These are phyloP conservation scores for Xylariaceae sp. DNA, from an alignment of 2,329 filamentous ascomycete species.

Conservation along the genomic window DNA sequence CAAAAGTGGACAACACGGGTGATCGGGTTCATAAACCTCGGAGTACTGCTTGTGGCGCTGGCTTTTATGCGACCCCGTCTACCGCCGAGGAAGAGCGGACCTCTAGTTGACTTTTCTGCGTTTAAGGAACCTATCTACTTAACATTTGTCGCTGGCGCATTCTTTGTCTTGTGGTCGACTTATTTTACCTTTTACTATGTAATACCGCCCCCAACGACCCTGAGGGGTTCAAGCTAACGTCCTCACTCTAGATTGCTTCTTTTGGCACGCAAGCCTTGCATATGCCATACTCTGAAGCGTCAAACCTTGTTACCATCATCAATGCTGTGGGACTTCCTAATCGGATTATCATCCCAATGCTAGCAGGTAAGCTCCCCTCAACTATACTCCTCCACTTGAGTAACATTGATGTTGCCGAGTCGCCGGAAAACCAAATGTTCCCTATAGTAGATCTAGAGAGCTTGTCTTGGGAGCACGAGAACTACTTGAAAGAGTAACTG, in stretches of 20 bases:
- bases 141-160: constrained; percentile 34
- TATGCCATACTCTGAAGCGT: constrained; percentile 32
- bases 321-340: constrained; percentile 38
- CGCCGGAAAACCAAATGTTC: too few species aligned
- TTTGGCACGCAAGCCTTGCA: constrained; percentile 32
- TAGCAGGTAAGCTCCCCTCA: too few species aligned
- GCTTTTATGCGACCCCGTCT: constrained; percentile 31
- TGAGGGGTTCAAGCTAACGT: not conserved
- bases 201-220: constrained; percentile 7
- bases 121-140: constrained; percentile 32
- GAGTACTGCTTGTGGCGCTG: constrained; percentile 70
- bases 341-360: constrained; percentile 34
- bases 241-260: constrained; percentile 28
- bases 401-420: too few species aligned
- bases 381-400: too few species aligned
- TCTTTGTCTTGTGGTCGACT: constrained; percentile 38
- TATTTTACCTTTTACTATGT: constrained; percentile 44
- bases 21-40: constrained; percentile 61
- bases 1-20: constrained; percentile 30
- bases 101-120: constrained; percentile 28
- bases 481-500: too few species aligned
- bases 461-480: too few species aligned
- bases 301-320: constrained; percentile 37
- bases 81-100: constrained; percentile 30
- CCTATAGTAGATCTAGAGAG: too few species aligned